Evolutionary conservation across 169 alveolate species (phyloP), one percentile per base, ranked within the genome.

Genomic region (Toxoplasma gondii): DNA sequence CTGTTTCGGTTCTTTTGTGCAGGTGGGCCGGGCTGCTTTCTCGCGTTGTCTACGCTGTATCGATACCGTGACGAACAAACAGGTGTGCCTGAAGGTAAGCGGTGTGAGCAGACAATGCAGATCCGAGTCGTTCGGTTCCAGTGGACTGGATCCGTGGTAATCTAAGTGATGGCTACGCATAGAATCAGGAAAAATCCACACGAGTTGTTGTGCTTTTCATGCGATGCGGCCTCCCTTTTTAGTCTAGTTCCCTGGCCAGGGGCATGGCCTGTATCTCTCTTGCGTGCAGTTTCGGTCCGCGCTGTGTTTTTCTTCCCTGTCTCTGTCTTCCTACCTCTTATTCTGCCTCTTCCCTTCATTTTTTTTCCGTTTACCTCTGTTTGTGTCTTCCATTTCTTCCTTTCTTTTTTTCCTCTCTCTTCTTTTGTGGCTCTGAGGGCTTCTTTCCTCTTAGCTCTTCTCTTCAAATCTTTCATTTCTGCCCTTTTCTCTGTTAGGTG

Each of bases 401-500:
- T 39, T 54, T 17, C 31, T 29, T 74, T n/a, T 16, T 27, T 49
- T 0, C 19, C 16, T 34, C 24, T 39, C 41, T 69, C 64, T n/a
- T 44, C 22, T 0, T 64, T 64, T n/a, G 12, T 67, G 74, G 39
- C 58, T 49, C 58, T 49, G 58, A 12, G 12, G 12, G 58, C 22
- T 49, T 49, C 22, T 12, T 4, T 49, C 12, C 58, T 49, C 58
- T 49, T n/a, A n/a, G n/a, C 58, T 4, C 58, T 49, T 49, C 58
- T 12, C 58, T 49, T 4, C 58, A 49, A 12, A 49, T 4, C 69
- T 88, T 78, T 39, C 29, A 81, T 43, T 92, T 54, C 82, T 80
- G 80, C 31, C 80, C 45, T 27, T 96, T 95, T 96, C 98, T 97
- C 34, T 98, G 99, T 91, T 98, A 99, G 96, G 98, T 99, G 88